A percentile compares a stretch with the other conserved stretches of the same genome.
These are phyloP conservation scores for Yarrowia sp. DNA, from an alignment of 805 yeast genomes.

Conservation along the genomic window DNA sequence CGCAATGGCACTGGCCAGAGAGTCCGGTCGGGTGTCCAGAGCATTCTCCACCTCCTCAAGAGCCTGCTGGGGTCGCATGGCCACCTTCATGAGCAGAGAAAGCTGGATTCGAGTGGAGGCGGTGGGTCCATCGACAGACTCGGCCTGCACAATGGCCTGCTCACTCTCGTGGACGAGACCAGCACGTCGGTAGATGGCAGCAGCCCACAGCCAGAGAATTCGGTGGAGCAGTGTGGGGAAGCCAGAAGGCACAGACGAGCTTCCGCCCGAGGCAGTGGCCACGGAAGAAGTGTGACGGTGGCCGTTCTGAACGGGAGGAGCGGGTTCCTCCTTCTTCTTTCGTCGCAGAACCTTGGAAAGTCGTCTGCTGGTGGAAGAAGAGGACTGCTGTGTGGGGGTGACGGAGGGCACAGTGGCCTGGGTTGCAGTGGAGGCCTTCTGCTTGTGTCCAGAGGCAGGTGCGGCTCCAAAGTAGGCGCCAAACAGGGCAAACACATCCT, in stretches of 20 bases:
- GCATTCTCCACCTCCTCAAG: slow-evolving; percentile 64
- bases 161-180: slow-evolving; percentile 59
- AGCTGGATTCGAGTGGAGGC: slow-evolving; percentile 49
- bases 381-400: not conserved
- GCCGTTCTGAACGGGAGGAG: not conserved
- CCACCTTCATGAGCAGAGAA: slow-evolving; percentile 45
- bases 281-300: not conserved
- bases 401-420: not conserved
- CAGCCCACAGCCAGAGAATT: slow-evolving; percentile 69
- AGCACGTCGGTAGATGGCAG: slow-evolving; percentile 58
- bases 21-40: slow-evolving; percentile 48
- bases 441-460: not conserved
- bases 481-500: slow-evolving; percentile 61
- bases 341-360: slow-evolving; percentile 16
- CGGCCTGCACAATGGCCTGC: slow-evolving; percentile 71
- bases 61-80: slow-evolving; percentile 47
- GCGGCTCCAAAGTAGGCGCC: slow-evolving; percentile 44
- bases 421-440: slow-evolving; percentile 6
- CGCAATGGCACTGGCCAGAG: slow-evolving; percentile 54
- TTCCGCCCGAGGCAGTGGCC: not conserved
- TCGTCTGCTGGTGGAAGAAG: not conserved
- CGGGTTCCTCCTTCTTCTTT: slow-evolving; percentile 22
- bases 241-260: not conserved
- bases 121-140: slow-evolving; percentile 45
- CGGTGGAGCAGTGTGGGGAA: slow-evolving; percentile 22